These are phyloP conservation scores for Carex pumila DNA, from an alignment of 176 grass and related monocot species.

Conservation along the genomic window DNA sequence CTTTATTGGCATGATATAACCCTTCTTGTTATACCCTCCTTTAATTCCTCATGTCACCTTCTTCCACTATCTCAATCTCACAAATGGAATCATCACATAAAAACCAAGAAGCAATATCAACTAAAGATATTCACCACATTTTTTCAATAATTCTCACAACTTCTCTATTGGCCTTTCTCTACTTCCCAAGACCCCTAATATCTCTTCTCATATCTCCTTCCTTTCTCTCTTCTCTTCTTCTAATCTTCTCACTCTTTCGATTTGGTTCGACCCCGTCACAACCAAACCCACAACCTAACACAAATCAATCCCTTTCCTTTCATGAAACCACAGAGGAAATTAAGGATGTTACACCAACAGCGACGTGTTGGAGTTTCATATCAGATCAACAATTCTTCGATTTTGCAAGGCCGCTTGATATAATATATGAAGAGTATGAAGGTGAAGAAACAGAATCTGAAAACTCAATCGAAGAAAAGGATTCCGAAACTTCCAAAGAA, in stretches of 20 bases:
- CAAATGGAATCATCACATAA: constrained; percentile 18
- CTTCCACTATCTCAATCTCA: not conserved
- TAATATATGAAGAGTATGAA: constrained; percentile 24
- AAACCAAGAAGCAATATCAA: constrained; percentile 14
- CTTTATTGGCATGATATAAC: constrained; percentile 5
- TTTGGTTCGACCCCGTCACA: not conserved
- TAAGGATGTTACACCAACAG: not conserved
- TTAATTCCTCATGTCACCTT: constrained; percentile 8
- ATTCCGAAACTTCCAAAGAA: not conserved
- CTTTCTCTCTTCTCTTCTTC: constrained; percentile 16
- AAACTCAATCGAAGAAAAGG: not conserved
- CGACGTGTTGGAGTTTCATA: not conserved
- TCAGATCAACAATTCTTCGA: constrained; percentile 5
- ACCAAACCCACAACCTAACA: not conserved
- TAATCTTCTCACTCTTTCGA: constrained; percentile 7
- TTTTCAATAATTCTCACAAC: constrained; percentile 10
- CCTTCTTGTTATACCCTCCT: not conserved
- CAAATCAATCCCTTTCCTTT: not conserved
- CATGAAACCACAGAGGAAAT: not conserved
- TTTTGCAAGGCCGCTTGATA: constrained; percentile 13
- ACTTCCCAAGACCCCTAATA: constrained; percentile 14
- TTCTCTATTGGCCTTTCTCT: constrained; percentile 8
- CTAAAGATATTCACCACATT: constrained; percentile 12
- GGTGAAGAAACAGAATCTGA: constrained; percentile 6
- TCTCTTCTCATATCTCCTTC: constrained; percentile 11